phyloP scores from a whole-genome alignment of 257 asterid species.

The Solanum habrochaites region DNA sequence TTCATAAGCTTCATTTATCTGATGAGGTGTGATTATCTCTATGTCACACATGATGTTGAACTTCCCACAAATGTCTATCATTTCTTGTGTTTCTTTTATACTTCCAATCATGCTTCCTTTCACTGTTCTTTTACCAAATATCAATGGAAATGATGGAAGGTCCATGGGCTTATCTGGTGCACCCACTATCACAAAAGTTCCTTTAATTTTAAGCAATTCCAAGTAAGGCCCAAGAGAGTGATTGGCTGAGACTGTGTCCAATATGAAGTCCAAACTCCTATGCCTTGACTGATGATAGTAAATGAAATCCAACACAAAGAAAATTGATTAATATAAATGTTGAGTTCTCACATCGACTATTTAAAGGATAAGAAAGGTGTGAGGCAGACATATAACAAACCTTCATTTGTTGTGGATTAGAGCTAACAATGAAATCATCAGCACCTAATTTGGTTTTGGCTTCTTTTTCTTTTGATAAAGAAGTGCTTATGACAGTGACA shows the following conservation, averaged over 20 bases:
- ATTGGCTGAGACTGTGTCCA: slow-evolving; percentile 66
- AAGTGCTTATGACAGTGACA: slow-evolving; percentile 74
- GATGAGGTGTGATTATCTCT: slow-evolving; percentile 35
- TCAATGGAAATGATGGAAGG: slow-evolving; percentile 66
- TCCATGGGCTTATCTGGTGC: slow-evolving; percentile 77
- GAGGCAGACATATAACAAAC: slow-evolving; percentile 6
- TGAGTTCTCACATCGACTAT: not conserved
- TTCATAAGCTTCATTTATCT: slow-evolving; percentile 51
- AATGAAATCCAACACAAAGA: not conserved
- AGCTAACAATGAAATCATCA: slow-evolving; percentile 69
- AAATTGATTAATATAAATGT: not conserved
- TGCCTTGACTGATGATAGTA: slow-evolving; percentile 25
- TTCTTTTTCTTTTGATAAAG: slow-evolving; percentile 73
- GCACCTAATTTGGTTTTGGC: slow-evolving; percentile 56
- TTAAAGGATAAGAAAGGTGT: not conserved
- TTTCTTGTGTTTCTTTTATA: slow-evolving; percentile 76
- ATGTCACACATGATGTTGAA: slow-evolving; percentile 59
- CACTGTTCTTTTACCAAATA: slow-evolving; percentile 79
- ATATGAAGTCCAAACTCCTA: slow-evolving; percentile 52
- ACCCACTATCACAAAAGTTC: slow-evolving; percentile 65
- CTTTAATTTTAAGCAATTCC: slow-evolving; percentile 61
- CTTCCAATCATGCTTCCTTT: slow-evolving; percentile 81
- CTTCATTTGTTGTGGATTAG: slow-evolving; percentile 51
- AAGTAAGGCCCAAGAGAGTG: slow-evolving; percentile 64
- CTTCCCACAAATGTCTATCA: slow-evolving; percentile 69